Evolutionary conservation across 2,329 filamentous ascomycete species (phyloP).

Genomic region (Aspergillus floridensis): DNA sequence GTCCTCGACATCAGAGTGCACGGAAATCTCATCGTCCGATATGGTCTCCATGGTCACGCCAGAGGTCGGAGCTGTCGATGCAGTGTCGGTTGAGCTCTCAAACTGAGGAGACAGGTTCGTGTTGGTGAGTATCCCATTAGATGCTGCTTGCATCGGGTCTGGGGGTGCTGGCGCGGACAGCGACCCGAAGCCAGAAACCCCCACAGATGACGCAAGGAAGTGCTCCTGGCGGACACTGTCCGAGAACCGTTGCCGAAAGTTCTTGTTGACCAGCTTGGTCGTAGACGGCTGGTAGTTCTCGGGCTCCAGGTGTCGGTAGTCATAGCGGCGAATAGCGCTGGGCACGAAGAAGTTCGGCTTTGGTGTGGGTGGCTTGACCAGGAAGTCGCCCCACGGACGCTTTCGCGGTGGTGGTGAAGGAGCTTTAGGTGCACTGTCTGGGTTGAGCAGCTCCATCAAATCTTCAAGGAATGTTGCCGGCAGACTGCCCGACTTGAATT

Average conservation of each 20-base stretch:
- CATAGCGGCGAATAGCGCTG: slow-evolving; percentile 12
- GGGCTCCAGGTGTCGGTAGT: slow-evolving; percentile 15
- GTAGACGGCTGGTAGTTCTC: slow-evolving; percentile 20
- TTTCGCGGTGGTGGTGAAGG: neutral
- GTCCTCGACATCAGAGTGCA: neutral
- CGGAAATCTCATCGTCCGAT: neutral
- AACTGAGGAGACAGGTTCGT: slow-evolving; percentile 7
- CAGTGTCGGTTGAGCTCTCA: slow-evolving; percentile 5
- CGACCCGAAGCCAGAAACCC: neutral
- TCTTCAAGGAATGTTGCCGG: slow-evolving; percentile 13
- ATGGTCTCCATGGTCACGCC: neutral
- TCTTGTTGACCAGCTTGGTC: slow-evolving; percentile 34
- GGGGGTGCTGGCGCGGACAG: neutral
- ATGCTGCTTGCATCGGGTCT: neutral
- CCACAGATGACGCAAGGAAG: slow-evolving; percentile 11
- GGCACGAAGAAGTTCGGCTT: slow-evolving; percentile 18
- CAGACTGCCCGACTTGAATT: neutral
- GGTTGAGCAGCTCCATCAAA: slow-evolving; percentile 15
- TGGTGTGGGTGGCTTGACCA: slow-evolving; percentile 8
- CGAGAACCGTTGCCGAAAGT: slow-evolving; percentile 39
- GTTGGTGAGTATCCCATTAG: slow-evolving; percentile 2
- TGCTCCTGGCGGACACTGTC: slow-evolving; percentile 27
- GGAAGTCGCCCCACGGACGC: neutral
- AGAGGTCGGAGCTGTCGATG: slow-evolving; percentile 11
- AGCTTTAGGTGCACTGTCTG: neutral